phyloP scores from a whole-genome alignment of 2,329 filamentous ascomycete genomes.

The Talaromyces sp. region DNA sequence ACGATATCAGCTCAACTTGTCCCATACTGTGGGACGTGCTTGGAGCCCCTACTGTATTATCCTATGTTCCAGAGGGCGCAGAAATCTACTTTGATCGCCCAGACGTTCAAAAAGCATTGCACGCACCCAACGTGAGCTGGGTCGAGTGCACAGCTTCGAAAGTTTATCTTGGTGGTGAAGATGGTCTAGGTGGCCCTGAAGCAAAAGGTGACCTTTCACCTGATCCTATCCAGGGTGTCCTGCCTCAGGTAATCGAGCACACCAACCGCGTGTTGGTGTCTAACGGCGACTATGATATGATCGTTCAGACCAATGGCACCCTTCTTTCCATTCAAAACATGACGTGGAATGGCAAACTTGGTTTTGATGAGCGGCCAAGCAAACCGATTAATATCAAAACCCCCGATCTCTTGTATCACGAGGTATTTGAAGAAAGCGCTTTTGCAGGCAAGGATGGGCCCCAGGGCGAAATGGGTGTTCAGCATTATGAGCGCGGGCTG shows the following conservation, averaged over 20 bases:
- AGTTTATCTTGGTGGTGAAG: slow-evolving; percentile 37
- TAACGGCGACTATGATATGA: slow-evolving; percentile 65
- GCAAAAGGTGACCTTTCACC: slow-evolving; percentile 38
- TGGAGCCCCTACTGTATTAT: slow-evolving; percentile 50
- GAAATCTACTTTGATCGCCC: slow-evolving; percentile 64
- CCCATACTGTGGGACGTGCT: slow-evolving; percentile 65
- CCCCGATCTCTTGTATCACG: slow-evolving; percentile 52
- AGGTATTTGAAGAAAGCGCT: slow-evolving; percentile 49
- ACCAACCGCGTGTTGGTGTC: slow-evolving; percentile 69
- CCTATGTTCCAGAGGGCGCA: slow-evolving; percentile 59
- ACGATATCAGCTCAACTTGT: slow-evolving; percentile 68
- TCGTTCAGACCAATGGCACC: slow-evolving; percentile 64
- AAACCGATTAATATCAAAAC: slow-evolving; percentile 24
- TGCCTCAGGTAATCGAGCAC: slow-evolving; percentile 36
- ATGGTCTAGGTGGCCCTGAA: slow-evolving; percentile 30
- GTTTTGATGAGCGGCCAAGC: slow-evolving; percentile 58
- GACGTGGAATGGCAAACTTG: slow-evolving; percentile 68
- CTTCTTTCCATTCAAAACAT: slow-evolving; percentile 73
- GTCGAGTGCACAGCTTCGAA: slow-evolving; percentile 27
- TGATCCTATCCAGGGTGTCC: slow-evolving; percentile 50
- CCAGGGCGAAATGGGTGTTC: slow-evolving; percentile 62
- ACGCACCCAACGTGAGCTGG: slow-evolving; percentile 43
- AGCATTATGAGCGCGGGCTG: slow-evolving; percentile 68
- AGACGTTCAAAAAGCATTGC: slow-evolving; percentile 64
- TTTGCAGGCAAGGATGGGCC: slow-evolving; percentile 62